Base-by-base conservation (phyloP, 1,284 basidiomycete species). In the Boletus mariae region DNA sequence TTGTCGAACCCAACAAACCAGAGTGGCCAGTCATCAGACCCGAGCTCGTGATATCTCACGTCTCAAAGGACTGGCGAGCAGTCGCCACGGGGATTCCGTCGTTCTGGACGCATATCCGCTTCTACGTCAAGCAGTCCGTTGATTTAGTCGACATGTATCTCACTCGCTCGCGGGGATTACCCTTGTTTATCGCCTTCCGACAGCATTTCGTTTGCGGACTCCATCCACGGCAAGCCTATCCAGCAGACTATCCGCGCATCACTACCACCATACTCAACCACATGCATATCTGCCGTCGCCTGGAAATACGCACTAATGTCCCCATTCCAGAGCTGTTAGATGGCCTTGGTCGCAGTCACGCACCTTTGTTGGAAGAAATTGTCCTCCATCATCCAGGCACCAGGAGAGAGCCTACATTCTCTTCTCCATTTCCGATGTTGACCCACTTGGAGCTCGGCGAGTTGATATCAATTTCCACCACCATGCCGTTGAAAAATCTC, bases 51-150 rank as follows among this genome's bases (percentile, higher is more conserved):
- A 23, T 67, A 41, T 64, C 69, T n/a, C 68, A 68, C 25, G 61
- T 71, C 50, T 67, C 69, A 20, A 67, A 44, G 38, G 49, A 57
- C 52, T 67, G 65, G 65, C 67, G 66, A 49, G 52, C 58, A 11
- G 55, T 69, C 29, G 60, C 60, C 37, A 40, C 58, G 26, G 60
- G 45, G 46, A 69, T 46, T 11, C 54, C 67, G 12, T 55, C 54
- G 1, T 49, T 67, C 38, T 67, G 65, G 69, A 66, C 62, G 6
- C 50, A 57, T 32, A 60, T 67, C 34, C 56, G 31, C 42, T 62
- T 67, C 32, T 57, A 57, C 45, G 47, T 71, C 56, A 45, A 57
- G n/a, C 69, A 67, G 45, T 62, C 66, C 28, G 31, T 43, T 26
- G 56, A 69, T 42, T 52, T 67, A 31, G 56, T 70, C 44, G 49